phyloP scores from a whole-genome alignment of 2,329 filamentous ascomycete genomes.

The Ilyonectria robusta region DNA sequence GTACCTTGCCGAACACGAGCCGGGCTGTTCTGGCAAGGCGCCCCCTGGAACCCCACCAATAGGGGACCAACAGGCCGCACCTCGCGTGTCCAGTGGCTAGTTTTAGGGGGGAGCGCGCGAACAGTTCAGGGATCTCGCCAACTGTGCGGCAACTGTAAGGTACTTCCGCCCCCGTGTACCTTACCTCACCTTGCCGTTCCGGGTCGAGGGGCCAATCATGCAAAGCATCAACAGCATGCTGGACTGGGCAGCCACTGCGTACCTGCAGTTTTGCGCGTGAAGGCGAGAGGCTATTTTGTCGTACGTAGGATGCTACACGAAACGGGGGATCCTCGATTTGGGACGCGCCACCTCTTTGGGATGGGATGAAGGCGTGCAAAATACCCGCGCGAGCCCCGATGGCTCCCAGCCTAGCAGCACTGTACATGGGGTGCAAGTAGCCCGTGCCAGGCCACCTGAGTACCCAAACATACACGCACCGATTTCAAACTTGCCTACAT shows the following conservation, averaged over 20 bases:
- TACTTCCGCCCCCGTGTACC: constrained; percentile 25
- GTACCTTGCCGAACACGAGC: constrained; percentile 14
- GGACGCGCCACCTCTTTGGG: not conserved
- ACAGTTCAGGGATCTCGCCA: constrained; percentile 38
- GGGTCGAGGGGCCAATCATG: constrained; percentile 34
- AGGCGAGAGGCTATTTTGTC: constrained; percentile 7
- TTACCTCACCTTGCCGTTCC: constrained; percentile 13
- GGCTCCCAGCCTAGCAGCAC: not conserved
- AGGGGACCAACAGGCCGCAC: constrained; percentile 23
- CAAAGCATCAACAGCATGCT: constrained; percentile 25
- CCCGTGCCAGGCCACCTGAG: not conserved
- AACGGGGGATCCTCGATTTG: not conserved
- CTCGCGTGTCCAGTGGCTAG: constrained; percentile 38
- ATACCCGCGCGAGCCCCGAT: not conserved
- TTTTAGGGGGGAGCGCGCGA: constrained; percentile 30
- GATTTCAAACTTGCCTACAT: too few species aligned
- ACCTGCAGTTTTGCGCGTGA: constrained; percentile 39
- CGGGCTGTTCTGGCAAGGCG: constrained; percentile 4
- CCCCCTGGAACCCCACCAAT: constrained; percentile 31
- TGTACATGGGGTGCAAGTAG: not conserved
- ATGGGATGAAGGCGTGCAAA: not conserved
- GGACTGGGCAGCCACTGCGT: constrained; percentile 36
- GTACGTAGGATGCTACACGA: constrained; percentile 3
- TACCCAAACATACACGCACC: too few species aligned
- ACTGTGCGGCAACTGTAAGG: constrained; percentile 40